Evolutionary conservation across 768 basidiomycete genomes (phyloP).

Genomic region (Boletellus sp.): DNA sequence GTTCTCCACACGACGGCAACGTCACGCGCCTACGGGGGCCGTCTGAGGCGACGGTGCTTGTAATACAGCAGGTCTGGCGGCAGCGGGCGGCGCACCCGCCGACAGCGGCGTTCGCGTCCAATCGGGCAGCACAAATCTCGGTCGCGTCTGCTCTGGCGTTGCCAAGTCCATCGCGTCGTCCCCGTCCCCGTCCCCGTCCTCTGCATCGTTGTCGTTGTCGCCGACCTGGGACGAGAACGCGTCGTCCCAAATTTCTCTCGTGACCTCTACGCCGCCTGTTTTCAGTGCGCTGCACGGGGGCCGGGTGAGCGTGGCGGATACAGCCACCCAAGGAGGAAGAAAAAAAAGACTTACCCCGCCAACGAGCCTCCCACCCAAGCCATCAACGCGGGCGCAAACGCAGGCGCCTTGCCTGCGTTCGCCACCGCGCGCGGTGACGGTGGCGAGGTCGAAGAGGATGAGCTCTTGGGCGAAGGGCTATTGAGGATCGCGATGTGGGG

Average conservation of each 20-base stretch:
- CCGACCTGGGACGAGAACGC: slow-evolving; percentile 41
- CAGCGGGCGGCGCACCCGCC: slow-evolving; percentile 60
- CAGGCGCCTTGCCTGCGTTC: slow-evolving; percentile 81
- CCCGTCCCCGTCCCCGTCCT: slow-evolving; percentile 27
- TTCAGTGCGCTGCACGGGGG: slow-evolving; percentile 62
- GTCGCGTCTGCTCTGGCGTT: slow-evolving; percentile 23
- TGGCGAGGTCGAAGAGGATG: slow-evolving; percentile 39
- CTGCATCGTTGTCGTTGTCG: slow-evolving; percentile 38
- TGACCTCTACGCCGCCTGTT: slow-evolving; percentile 78
- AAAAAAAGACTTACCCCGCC: slow-evolving; percentile 63
- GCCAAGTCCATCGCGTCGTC: slow-evolving; percentile 33
- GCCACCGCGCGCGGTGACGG: slow-evolving; percentile 49
- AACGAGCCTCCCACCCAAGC: slow-evolving; percentile 94
- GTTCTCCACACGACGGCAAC: neutral
- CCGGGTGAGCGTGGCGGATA: neutral
- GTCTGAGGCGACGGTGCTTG: slow-evolving; percentile 19
- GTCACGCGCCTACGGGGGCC: slow-evolving; percentile 34
- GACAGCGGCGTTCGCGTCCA: slow-evolving; percentile 72
- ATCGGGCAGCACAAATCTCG: slow-evolving; percentile 62
- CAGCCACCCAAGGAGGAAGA: neutral
- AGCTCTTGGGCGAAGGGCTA: slow-evolving; percentile 62
- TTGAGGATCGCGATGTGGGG: slow-evolving; percentile 81
- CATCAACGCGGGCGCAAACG: slow-evolving; percentile 76
- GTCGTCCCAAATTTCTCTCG: slow-evolving; percentile 86
- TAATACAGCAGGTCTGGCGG: slow-evolving; percentile 8